These are phyloP conservation scores for Erodium moschatum DNA, from an alignment of 441 rosid genomes.

Conservation along the genomic window DNA sequence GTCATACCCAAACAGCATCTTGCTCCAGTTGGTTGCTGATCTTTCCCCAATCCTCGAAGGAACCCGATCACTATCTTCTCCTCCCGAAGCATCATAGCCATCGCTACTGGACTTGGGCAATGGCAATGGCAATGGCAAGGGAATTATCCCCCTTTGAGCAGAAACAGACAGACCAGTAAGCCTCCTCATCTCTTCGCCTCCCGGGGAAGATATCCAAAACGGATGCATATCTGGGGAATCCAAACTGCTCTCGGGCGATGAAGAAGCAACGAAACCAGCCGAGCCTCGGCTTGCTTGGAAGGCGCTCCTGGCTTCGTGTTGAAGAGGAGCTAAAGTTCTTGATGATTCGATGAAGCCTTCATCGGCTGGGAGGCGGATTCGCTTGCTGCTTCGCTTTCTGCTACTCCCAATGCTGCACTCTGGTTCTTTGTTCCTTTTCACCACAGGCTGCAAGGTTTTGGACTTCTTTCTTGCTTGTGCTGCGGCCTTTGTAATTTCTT, in stretches of 20 bases:
- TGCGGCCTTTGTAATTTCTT: slow-evolving; percentile 90
- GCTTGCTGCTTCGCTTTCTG: slow-evolving; percentile 58
- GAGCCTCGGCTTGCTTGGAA: slow-evolving; percentile 51
- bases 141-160: slow-evolving; percentile 39
- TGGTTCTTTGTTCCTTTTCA: slow-evolving; percentile 43
- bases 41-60: slow-evolving; percentile 65
- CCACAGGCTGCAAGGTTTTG: slow-evolving; percentile 71
- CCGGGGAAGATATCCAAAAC: slow-evolving; percentile 64
- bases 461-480: slow-evolving; percentile 94
- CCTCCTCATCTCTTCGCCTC: slow-evolving; percentile 63
- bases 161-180: slow-evolving; percentile 43
- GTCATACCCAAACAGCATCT: slow-evolving; percentile 39
- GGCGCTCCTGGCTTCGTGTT: slow-evolving; percentile 88
- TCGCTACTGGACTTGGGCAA: slow-evolving; percentile 87
- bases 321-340: slow-evolving; percentile 78
- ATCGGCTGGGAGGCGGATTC: slow-evolving; percentile 69
- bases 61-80: slow-evolving; percentile 94
- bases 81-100: slow-evolving; percentile 98
- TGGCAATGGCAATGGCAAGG: slow-evolving; percentile 11
- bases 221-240: slow-evolving; percentile 94
- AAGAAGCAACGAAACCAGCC: slow-evolving; percentile 45
- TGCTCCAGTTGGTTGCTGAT: slow-evolving; percentile 46
- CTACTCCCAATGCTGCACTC: slow-evolving; percentile 71
- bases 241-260: slow-evolving; percentile 91
- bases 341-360: slow-evolving; percentile 43